These are phyloP conservation scores for Chrysopogon serrulatus DNA, from an alignment of 176 grass and related monocot species.

Conservation along the genomic window DNA sequence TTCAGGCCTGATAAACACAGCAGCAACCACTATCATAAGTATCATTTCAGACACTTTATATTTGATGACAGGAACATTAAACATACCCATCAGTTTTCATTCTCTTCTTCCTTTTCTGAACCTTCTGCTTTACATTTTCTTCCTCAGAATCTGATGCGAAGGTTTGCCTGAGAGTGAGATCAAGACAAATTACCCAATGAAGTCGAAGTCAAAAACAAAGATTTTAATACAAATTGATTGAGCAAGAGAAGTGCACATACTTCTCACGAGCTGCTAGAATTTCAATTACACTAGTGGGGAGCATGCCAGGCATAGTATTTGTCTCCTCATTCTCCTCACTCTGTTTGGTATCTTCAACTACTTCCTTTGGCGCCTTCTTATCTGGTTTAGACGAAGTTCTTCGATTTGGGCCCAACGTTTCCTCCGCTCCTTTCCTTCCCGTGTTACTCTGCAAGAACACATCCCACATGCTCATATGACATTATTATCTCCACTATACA, in stretches of 20 bases:
- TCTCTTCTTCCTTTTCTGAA: slow-evolving; percentile 53
- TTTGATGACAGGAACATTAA: not conserved
- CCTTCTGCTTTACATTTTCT: slow-evolving; percentile 55
- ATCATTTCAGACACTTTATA: not conserved
- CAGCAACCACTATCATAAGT: slow-evolving; percentile 1
- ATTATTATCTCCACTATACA: not conserved
- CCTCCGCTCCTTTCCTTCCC: slow-evolving; percentile 36
- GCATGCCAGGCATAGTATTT: slow-evolving; percentile 55
- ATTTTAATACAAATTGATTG: not conserved
- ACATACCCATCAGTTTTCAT: slow-evolving; percentile 52
- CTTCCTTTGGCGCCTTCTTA: not conserved
- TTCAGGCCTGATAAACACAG: slow-evolving; percentile 64
- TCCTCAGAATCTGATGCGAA: slow-evolving; percentile 89
- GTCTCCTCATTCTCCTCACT: slow-evolving; percentile 23
- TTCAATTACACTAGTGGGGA: slow-evolving; percentile 69
- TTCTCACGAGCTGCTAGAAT: slow-evolving; percentile 94
- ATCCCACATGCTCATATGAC: not conserved
- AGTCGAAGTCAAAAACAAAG: not conserved
- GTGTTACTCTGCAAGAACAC: slow-evolving; percentile 19
- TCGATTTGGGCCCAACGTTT: slow-evolving; percentile 45
- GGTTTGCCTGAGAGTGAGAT: slow-evolving; percentile 50
- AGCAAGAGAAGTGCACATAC: slow-evolving; percentile 42
- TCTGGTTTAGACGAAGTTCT: slow-evolving; percentile 38
- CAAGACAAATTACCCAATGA: slow-evolving; percentile 9
- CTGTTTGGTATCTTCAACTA: slow-evolving; percentile 22